These are phyloP conservation scores for Colletotrichum neosansevieriae DNA, from an alignment of 2,329 filamentous ascomycete genomes.

Conservation along the genomic window DNA sequence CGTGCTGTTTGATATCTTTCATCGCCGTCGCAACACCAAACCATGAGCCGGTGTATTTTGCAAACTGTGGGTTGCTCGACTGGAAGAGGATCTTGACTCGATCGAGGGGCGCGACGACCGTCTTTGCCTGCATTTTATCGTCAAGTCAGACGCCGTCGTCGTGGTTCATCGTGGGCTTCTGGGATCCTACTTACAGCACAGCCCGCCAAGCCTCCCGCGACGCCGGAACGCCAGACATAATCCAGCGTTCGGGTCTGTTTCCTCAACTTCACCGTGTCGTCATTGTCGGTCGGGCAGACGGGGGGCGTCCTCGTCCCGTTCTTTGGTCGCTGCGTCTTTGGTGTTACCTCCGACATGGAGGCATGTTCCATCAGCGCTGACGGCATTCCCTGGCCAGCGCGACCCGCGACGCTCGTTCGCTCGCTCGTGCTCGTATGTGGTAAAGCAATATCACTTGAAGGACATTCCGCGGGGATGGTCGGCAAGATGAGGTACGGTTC, in stretches of 20 bases:
- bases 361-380: conserved; percentile 68
- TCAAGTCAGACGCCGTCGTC: conserved; percentile 5
- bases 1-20: conserved; percentile 81
- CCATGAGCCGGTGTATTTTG: conserved; percentile 93
- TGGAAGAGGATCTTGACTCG: conserved; percentile 99
- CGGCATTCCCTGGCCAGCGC: conserved; percentile 61
- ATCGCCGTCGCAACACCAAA: conserved; percentile 85
- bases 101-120: conserved; percentile 93
- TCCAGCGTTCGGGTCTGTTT: conserved; percentile 76
- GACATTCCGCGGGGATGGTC: conserved; percentile 9
- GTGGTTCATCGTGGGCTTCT: background rate
- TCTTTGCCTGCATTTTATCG: conserved; percentile 80
- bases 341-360: conserved; percentile 66
- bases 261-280: conserved; percentile 59
- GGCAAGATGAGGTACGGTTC: background rate
- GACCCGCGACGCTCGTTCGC: conserved; percentile 24
- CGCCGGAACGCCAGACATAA: conserved; percentile 84
- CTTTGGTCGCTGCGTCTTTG: conserved; percentile 46
- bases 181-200: conserved; percentile 78
- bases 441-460: background rate
- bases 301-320: conserved; percentile 51
- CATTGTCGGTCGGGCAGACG: conserved; percentile 64
- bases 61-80: conserved; percentile 91
- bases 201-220: conserved; percentile 91
- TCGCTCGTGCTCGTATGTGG: background rate